phyloP scores from a whole-genome alignment of 1,284 basidiomycete species.

The Trichosporon sp. region DNA sequence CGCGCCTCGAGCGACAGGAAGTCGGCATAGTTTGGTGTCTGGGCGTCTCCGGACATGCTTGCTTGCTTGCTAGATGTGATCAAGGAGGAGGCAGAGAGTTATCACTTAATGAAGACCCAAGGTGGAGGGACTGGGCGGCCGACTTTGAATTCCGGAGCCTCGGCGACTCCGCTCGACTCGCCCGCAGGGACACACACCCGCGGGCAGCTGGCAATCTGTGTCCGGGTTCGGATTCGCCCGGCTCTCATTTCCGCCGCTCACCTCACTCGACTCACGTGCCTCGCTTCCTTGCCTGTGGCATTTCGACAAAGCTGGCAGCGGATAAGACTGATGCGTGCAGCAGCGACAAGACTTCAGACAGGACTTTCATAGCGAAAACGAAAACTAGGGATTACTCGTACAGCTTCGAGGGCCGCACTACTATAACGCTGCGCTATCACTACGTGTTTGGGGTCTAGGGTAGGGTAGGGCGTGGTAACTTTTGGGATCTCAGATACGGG shows the following conservation, averaged over 20 bases:
- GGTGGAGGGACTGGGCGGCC: neutral
- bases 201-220: no score
- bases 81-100: no score
- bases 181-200: no score
- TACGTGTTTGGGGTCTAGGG: no score
- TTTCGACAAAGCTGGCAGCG: no score
- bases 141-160: conserved; percentile 6
- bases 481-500: neutral
- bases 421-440: no score
- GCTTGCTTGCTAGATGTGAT: no score
- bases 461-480: neutral
- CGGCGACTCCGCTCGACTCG: no score
- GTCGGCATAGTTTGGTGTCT: conserved; percentile 29
- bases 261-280: neutral
- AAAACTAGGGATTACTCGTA: neutral
- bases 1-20: conserved; percentile 35
- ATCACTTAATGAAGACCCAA: neutral
- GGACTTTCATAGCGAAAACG: neutral
- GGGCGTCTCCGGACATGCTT: conserved; percentile 2
- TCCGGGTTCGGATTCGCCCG: conserved; percentile 17
- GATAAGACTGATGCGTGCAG: no score
- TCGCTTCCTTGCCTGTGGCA: no score
- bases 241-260: neutral
- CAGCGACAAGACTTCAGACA: neutral
- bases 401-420: neutral